A percentile compares a stretch with the other conserved stretches of the same genome.
These are phyloP conservation scores for Colletotrichum limetticola DNA, from an alignment of 2,329 filamentous ascomycete genomes.

Conservation along the genomic window DNA sequence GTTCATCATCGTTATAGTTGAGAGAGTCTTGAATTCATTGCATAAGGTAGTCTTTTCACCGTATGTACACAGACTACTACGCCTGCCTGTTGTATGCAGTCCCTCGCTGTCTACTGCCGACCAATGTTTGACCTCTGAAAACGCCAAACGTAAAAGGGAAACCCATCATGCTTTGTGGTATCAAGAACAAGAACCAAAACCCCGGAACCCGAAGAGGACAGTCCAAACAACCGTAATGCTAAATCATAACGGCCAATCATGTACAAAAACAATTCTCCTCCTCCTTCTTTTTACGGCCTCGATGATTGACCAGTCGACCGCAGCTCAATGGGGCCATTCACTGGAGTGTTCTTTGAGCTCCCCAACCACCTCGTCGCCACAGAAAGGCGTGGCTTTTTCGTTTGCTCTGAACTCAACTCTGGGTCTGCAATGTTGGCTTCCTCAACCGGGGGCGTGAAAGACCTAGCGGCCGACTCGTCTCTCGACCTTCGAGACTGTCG, in stretches of 20 bases:
- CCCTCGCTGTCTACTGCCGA: not conserved
- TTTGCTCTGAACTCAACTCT: not conserved
- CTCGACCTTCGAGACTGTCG: slow-evolving; percentile 25
- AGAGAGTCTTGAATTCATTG: not conserved
- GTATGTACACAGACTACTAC: not conserved
- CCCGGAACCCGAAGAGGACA: not conserved
- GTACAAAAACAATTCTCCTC: not conserved
- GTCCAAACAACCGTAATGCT: not conserved
- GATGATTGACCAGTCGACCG: not conserved
- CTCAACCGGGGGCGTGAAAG: slow-evolving; percentile 21
- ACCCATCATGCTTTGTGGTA: not conserved
- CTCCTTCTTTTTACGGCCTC: not conserved
- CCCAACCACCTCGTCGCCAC: slow-evolving; percentile 26
- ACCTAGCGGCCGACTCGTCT: slow-evolving; percentile 16
- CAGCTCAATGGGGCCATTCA: slow-evolving; percentile 15
- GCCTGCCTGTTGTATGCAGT: not conserved
- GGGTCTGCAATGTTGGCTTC: not conserved
- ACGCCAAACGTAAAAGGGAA: not conserved
- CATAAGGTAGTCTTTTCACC: not conserved
- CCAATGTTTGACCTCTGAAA: not conserved
- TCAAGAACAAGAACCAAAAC: not conserved
- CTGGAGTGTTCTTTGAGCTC: not conserved
- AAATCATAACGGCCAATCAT: not conserved
- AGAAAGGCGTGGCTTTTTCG: slow-evolving; percentile 20
- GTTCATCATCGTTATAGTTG: not conserved